Conservation (phyloP, 495 filamentous ascomycete genomes). For the Staphylotrichum tortipilum region DNA sequence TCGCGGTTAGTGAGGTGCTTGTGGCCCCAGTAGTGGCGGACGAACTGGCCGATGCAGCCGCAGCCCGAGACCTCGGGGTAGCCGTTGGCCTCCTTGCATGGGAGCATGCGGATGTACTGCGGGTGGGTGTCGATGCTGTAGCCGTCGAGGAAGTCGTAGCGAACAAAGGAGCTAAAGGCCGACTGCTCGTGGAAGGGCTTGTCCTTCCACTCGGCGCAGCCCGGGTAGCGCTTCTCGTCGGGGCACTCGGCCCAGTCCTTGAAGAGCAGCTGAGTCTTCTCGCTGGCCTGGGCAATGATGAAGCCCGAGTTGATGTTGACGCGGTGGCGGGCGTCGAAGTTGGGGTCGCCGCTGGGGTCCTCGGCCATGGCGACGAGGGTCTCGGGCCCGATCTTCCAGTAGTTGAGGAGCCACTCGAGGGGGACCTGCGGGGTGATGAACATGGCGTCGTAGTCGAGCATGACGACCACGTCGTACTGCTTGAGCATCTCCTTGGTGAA, state of each 20-base stretch:
- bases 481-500: conserved; percentile 37
- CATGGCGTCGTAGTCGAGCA: conserved; percentile 44
- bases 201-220: conserved; percentile 20
- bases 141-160: conserved; percentile 25
- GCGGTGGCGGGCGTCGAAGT: conserved; percentile 11
- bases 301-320: conserved; percentile 26
- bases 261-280: conserved; percentile 21
- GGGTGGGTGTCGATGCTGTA: conserved; percentile 16
- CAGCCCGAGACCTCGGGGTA: conserved; percentile 11
- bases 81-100: conserved; percentile 25
- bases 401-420: conserved; percentile 47
- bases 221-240: conserved; percentile 19
- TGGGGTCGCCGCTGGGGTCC: conserved; percentile 24
- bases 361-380: conserved; percentile 39
- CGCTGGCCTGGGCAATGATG: conserved; percentile 23
- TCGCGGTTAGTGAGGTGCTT: conserved; percentile 14
- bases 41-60: conserved; percentile 20
- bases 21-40: conserved; percentile 24
- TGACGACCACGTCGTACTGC: conserved; percentile 41
- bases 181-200: conserved; percentile 23
- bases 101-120: conserved; percentile 17
- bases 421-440: conserved; percentile 41
- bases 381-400: conserved; percentile 38
- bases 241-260: conserved; percentile 27
- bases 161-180: conserved; percentile 22